A percentile compares a stretch with the other conserved stretches of the same genome.
Evolutionary conservation across 306 rosid genomes (phyloP).

Genomic region (Cicer pinnatifidum): DNA sequence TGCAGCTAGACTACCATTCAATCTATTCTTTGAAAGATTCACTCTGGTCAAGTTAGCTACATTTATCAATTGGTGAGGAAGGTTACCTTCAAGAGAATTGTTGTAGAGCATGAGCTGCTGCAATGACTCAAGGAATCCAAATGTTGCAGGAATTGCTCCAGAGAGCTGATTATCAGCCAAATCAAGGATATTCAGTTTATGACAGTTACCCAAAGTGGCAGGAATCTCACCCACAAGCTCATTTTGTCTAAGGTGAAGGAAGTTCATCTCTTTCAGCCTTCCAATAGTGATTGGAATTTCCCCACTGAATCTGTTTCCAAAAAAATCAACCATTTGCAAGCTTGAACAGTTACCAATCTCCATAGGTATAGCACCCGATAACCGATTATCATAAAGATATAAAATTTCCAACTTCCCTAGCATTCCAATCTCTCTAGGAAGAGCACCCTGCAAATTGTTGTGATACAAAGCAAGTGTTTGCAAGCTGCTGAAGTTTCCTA

Average conservation of each 20-base stretch:
- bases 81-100: constrained; percentile 92
- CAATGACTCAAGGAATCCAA: constrained; percentile 63
- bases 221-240: constrained; percentile 84
- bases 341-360: constrained; percentile 89
- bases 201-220: constrained; percentile 80
- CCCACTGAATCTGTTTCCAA: constrained; percentile 73
- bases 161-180: constrained; percentile 85
- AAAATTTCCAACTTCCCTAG: constrained; percentile 73
- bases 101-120: constrained; percentile 89
- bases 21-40: constrained; percentile 74
- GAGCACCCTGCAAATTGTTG: constrained; percentile 71
- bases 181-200: constrained; percentile 64
- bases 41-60: constrained; percentile 76
- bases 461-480: constrained; percentile 70
- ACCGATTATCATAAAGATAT: constrained; percentile 83
- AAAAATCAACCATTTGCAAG: constrained; percentile 84
- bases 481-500: constrained; percentile 72
- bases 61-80: constrained; percentile 65
- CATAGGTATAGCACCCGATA: constrained; percentile 72
- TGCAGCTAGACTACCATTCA: constrained; percentile 78
- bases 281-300: constrained; percentile 82
- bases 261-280: constrained; percentile 67
- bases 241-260: constrained; percentile 89
- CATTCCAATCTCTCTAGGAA: constrained; percentile 85
- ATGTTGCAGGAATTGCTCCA: constrained; percentile 70